Percentiles rank a stretch among this genome's conserved stretches.
These are phyloP conservation scores for Gossypium raimondii DNA, from an alignment of 345 rosid species.

Conservation along the genomic window DNA sequence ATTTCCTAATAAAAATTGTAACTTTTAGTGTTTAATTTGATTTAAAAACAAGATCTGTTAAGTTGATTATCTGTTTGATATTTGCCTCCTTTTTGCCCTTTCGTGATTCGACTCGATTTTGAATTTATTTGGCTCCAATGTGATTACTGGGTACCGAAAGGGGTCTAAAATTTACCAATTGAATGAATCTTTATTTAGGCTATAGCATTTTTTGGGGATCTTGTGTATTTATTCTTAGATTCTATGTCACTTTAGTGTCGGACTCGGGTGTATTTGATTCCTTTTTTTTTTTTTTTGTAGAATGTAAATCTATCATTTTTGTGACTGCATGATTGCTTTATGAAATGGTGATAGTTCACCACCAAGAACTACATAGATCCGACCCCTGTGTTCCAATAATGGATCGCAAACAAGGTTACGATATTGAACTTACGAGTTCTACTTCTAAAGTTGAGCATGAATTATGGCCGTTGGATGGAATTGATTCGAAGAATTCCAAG, in stretches of 20 bases:
- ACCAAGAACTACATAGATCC: background rate
- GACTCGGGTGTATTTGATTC: background rate
- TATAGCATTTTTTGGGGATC: background rate
- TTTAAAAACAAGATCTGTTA: background rate
- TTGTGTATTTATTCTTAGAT: background rate
- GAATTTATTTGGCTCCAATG: no score
- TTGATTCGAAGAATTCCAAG: constrained; percentile 59
- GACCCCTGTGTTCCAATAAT: constrained; percentile 17
- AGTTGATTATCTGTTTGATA: background rate
- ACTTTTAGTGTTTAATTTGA: constrained; percentile 11
- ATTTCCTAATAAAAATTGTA: background rate
- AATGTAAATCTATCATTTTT: constrained; percentile 1
- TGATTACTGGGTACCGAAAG: background rate
- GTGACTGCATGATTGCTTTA: constrained; percentile 11
- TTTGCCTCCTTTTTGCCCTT: background rate
- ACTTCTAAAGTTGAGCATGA: constrained; percentile 43
- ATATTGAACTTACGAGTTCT: constrained; percentile 39
- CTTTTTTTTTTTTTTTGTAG: background rate
- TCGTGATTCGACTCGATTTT: no score
- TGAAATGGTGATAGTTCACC: constrained; percentile 25
- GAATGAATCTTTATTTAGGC: background rate
- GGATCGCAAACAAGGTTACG: constrained; percentile 41
- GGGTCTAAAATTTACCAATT: background rate
- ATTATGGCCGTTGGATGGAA: constrained; percentile 69
- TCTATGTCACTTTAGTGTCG: background rate